These are phyloP conservation scores for Penicillium antarcticum DNA, from an alignment of 495 filamentous ascomycete species.

Conservation along the genomic window DNA sequence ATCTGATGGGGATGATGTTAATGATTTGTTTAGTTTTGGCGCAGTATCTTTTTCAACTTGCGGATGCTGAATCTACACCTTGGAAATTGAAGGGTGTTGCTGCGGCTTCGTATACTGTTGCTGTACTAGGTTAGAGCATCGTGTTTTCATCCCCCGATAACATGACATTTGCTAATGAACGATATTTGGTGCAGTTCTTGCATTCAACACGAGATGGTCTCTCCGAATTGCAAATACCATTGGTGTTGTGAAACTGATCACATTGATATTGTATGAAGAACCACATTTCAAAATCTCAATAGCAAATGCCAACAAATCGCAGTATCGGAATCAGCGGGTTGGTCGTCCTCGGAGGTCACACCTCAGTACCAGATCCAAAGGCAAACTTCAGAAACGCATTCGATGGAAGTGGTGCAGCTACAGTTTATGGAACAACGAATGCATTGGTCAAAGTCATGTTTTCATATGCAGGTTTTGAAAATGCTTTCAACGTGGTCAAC, in stretches of 20 bases:
- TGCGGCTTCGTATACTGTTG: slow-evolving; percentile 55
- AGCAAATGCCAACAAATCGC: neutral
- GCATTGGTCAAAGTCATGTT: slow-evolving; percentile 63
- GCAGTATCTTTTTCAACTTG: slow-evolving; percentile 53
- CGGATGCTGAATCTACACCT: slow-evolving; percentile 38
- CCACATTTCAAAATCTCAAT: neutral
- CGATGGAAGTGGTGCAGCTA: slow-evolving; percentile 42
- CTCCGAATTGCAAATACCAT: slow-evolving; percentile 53
- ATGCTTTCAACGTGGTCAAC: slow-evolving; percentile 64
- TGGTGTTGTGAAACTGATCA: slow-evolving; percentile 52
- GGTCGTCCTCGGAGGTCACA: slow-evolving; percentile 59
- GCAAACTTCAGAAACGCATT: slow-evolving; percentile 59
- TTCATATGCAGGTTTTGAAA: slow-evolving; percentile 58
- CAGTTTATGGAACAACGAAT: slow-evolving; percentile 54
- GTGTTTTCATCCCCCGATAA: too few species aligned
- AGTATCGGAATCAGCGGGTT: slow-evolving; percentile 56
- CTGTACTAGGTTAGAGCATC: slow-evolving; percentile 33
- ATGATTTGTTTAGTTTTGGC: slow-evolving; percentile 38
- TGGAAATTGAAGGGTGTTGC: slow-evolving; percentile 66
- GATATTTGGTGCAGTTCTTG: slow-evolving; percentile 33
- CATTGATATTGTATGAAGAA: slow-evolving; percentile 48
- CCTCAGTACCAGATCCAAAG: slow-evolving; percentile 50
- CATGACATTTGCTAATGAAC: neutral
- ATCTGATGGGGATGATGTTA: neutral
- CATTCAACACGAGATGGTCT: slow-evolving; percentile 54